Evolutionary conservation across 1,284 basidiomycete genomes (phyloP), one percentile per base, ranked within the genome.

Genomic region (Athelia psychrophila): DNA sequence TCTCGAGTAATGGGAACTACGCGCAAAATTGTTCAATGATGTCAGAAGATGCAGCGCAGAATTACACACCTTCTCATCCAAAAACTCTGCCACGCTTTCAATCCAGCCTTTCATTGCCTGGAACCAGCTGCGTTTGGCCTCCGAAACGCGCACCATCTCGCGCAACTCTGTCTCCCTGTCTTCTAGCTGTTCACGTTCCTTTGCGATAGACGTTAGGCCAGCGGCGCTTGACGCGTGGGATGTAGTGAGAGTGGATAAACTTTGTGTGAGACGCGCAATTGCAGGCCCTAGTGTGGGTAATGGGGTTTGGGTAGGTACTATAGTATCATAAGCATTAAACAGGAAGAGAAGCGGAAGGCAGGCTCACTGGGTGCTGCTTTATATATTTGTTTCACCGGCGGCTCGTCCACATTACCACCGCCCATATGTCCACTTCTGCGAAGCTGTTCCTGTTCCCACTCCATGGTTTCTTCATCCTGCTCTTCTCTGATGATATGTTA

Each of bases 401-500:
- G 53, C 19, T 52, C 64, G 53, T 56, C 70, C 48, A 51, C 64
- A 55, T 35, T 49, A 5, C 73, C 71, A 3, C 61, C 58, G 19
- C 70, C 60, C 20, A 62, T 58, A 51, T 77, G 79, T 3, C 86
- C 92, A 6, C 89, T 91, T 56, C 93, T 77, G 25, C 87, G 81
- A 13, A 92, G 76, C 65, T 97, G 94, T 49, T 91, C 91, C 58
- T 83, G 79, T 64, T 97, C 94, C 95, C 95, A 98, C 70, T 94
- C 90, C 19, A 79, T 73, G 1, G 86, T 86, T 69, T 98, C 95
- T 63, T 97, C 95, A 50, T 93, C 93, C 54, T 90, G 83, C 55
- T 89, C 91, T 58, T 86, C 89, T 2, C 89, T 93, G 56, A 35
- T 49, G 47, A 10, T 49, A 44, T 35, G 53, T 65, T 44, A 63